Conservation (phyloP, 2,329 filamentous ascomycete species). For the Colletotrichum caudatum region DNA sequence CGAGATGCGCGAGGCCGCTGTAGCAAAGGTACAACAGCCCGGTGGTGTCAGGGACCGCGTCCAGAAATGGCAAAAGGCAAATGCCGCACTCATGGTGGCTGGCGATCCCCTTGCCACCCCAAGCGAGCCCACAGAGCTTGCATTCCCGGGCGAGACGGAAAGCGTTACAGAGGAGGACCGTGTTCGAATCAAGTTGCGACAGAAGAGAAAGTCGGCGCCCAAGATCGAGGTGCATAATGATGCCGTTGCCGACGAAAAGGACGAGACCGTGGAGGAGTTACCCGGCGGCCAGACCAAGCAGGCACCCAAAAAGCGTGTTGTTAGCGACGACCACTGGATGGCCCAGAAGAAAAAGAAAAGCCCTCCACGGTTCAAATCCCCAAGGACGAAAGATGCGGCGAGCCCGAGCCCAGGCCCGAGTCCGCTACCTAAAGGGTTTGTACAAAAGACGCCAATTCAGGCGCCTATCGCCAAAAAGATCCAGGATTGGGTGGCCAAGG, state of each 20-base stretch:
- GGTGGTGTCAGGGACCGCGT: constrained; percentile 82
- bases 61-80: constrained; percentile 85
- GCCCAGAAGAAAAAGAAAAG: constrained; percentile 67
- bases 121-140: constrained; percentile 71
- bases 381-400: constrained; percentile 45
- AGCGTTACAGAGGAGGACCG: constrained; percentile 73
- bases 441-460: constrained; percentile 65
- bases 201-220: constrained; percentile 55
- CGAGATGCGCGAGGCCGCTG: constrained; percentile 70
- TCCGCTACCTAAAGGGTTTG: constrained; percentile 70
- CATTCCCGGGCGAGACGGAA: constrained; percentile 69
- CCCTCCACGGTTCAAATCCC: constrained; percentile 55
- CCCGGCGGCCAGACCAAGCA: constrained; percentile 56
- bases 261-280: constrained; percentile 43
- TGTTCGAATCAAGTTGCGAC: constrained; percentile 66
- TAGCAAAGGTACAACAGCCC: constrained; percentile 70
- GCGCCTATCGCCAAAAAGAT: constrained; percentile 70
- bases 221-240: constrained; percentile 50
- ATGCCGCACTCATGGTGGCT: constrained; percentile 71
- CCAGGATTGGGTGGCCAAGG: constrained; percentile 70
- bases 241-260: constrained; percentile 46
- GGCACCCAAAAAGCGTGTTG: constrained; percentile 88
- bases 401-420: constrained; percentile 52
- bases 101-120: constrained; percentile 65
- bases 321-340: constrained; percentile 93